Base-by-base conservation (phyloP, 1,139 yeast species). In the Debaryomycetaceae sp. region DNA sequence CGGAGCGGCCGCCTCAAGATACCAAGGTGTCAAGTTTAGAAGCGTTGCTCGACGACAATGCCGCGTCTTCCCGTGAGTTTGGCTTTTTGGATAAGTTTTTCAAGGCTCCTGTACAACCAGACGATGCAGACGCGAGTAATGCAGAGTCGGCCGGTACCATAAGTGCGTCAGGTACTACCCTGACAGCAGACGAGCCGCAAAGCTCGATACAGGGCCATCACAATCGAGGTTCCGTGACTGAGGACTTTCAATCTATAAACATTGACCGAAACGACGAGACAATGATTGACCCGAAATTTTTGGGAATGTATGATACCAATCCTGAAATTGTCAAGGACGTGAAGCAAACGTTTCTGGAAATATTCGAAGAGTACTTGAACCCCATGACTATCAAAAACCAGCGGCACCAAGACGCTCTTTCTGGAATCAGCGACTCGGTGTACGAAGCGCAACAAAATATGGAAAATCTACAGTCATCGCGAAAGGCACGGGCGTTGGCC, bases 301-400 rank as follows among this genome's bases (percentile, higher is more conserved):
- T 41, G 12, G 37, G 36, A 10, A 23, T 32, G 25, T 16, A 28
- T 18, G 20, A 11, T 13, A 29, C 13, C 34, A 44, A 13, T 30
- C 41, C 18, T 13, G 41, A 43, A 16, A 48, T 47, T 27, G 58
- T 51, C 30, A 18, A 18, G 20, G 20, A 18, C 10, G 20, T 18
- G 20, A 44, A 43, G 27, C 41, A 38, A 28, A 33, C 50, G 25
- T 51, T 52, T 34, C 45, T 39, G 30, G 44, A 49, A 25, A 46
- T 52, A 19, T 51, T 52, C 32, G 44, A 46, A 16, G 40, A 50
- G 11, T 49, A 48, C 27, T 38, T 40, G 41, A 37, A 38, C 20
- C 44, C 44, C 5, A 26, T 36, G 27, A 35, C 35, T 14, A 28
- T 32, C 16, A 31, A 26, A 10, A 22, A 29, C 12, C 18, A 31